phyloP scores from a whole-genome alignment of 208 protist species.

The Wallacemonas sp. region DNA sequence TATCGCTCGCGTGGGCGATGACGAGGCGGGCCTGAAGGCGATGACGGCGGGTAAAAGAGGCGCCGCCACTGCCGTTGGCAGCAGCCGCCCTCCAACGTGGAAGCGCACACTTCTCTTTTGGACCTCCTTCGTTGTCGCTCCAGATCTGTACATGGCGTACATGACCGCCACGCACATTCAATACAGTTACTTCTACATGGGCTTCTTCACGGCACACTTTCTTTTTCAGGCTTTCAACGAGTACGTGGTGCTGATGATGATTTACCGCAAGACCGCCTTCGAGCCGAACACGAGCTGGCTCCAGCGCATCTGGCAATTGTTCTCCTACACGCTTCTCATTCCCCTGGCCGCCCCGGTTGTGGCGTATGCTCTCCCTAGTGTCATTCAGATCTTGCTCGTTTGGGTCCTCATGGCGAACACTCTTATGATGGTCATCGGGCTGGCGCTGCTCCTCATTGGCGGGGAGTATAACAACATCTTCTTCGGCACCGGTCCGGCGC shows the following conservation, averaged over 20 bases:
- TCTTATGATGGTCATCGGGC: conserved; percentile 16
- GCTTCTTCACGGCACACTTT: conserved; percentile 39
- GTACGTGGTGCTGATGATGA: conserved; percentile 29
- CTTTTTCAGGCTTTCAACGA: conserved; percentile 41
- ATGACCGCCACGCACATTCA: conserved; percentile 22
- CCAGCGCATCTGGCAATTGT: conserved; percentile 29
- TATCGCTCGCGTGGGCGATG: not conserved
- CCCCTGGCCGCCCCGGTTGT: conserved; percentile 27
- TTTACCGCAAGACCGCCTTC: conserved; percentile 33
- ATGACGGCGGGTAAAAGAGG: not conserved
- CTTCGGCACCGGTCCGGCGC: not conserved
- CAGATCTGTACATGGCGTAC: conserved; percentile 50
- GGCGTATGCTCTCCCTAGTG: conserved; percentile 33
- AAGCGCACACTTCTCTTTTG: conserved; percentile 27
- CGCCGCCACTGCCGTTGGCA: not conserved
- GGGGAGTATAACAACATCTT: conserved; percentile 12
- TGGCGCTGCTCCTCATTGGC: conserved; percentile 17
- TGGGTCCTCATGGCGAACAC: conserved; percentile 26
- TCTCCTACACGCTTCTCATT: conserved; percentile 36
- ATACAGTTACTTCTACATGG: conserved; percentile 53
- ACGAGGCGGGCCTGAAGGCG: not conserved
- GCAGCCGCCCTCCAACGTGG: conserved; percentile 7
- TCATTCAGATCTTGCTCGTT: conserved; percentile 31
- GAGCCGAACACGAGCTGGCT: conserved; percentile 16
- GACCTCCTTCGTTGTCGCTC: conserved; percentile 32